These are phyloP conservation scores for Phoenix roebelenii DNA, from an alignment of 176 grass and related monocot species.

Conservation along the genomic window DNA sequence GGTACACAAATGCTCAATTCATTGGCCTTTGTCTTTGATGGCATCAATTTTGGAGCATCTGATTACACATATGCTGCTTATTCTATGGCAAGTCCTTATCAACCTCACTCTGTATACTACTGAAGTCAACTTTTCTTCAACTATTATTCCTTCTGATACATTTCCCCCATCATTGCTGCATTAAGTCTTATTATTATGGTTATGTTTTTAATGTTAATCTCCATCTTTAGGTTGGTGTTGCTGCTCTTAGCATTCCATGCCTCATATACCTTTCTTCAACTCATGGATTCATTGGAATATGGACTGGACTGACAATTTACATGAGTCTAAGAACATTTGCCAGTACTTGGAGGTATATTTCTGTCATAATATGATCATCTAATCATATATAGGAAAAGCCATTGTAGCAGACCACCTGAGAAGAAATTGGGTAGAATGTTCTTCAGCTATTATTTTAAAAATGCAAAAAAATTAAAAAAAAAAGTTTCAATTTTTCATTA, in stretches of 20 bases:
- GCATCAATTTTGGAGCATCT: constrained; percentile 90
- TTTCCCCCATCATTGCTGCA: no score
- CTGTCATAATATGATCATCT: no score
- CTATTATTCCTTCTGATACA: no score
- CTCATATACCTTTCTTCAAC: constrained; percentile 37
- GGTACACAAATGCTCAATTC: constrained; percentile 82
- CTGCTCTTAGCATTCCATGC: constrained; percentile 52
- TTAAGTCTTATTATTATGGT: neutral
- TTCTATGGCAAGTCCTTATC: constrained; percentile 57
- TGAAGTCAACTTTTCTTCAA: constrained; percentile 3
- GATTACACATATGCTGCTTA: constrained; percentile 88
- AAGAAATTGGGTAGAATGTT: no score
- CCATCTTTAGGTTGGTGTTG: constrained; percentile 66
- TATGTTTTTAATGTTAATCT: neutral
- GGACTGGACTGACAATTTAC: constrained; percentile 54
- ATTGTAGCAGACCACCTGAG: no score
- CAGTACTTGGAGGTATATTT: constrained; percentile 45
- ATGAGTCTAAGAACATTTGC: constrained; percentile 46
- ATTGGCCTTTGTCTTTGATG: constrained; percentile 95
- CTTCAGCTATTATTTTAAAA: no score
- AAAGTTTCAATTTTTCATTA: no score
- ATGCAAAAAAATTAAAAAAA: no score
- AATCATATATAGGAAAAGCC: no score
- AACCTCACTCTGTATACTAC: neutral
- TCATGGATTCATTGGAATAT: constrained; percentile 54